Conservation (phyloP, 2,329 filamentous ascomycete genomes). For the Colletotrichum sp. region DNA sequence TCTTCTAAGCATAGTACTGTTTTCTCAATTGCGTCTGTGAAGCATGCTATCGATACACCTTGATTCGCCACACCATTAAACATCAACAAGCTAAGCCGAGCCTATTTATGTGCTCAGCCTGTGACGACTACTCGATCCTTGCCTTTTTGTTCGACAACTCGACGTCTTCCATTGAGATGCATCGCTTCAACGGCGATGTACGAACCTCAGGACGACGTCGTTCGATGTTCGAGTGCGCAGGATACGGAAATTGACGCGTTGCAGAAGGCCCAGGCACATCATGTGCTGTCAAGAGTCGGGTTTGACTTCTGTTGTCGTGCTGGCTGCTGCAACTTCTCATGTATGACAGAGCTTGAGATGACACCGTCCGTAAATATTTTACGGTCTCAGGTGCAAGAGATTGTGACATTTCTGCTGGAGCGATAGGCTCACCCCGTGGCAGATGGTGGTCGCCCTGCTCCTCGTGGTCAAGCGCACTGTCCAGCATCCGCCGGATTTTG, state of each 20-base stretch:
- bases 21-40: background rate
- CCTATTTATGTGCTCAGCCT: background rate
- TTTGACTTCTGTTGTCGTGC: background rate
- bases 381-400: background rate
- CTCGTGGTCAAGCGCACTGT: background rate
- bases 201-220: background rate
- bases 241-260: background rate
- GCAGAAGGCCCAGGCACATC: background rate
- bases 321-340: background rate
- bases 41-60: background rate
- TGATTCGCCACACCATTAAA: background rate
- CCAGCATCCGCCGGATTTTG: background rate
- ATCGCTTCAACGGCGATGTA: background rate
- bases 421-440: background rate
- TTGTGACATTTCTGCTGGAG: background rate
- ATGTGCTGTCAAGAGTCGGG: background rate
- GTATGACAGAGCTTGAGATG: background rate
- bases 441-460: background rate
- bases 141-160: background rate
- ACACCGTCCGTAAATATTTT: background rate
- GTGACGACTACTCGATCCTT: background rate
- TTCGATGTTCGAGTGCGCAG: background rate
- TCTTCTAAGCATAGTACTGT: constrained; percentile 9
- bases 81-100: background rate
- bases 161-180: background rate